Evolutionary conservation across 2,329 filamentous ascomycete species (phyloP).

Genomic region (Monosporascus ibericus): DNA sequence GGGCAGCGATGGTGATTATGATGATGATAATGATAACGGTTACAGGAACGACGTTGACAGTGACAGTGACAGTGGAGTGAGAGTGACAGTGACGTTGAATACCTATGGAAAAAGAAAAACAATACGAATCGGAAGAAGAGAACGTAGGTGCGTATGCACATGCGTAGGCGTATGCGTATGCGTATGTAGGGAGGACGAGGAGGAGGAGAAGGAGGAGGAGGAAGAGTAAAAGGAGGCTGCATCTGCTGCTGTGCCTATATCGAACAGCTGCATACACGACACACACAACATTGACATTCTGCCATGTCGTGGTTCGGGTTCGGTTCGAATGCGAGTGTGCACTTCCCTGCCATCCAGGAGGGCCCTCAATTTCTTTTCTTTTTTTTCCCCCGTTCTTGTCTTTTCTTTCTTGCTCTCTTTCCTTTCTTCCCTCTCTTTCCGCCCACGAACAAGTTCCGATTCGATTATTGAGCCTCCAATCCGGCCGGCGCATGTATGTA

Average conservation of each 20-base stretch:
- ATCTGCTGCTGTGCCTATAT: neutral
- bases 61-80: neutral
- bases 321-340: too few relatives aligned
- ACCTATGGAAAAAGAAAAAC: neutral
- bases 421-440: too few relatives aligned
- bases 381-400: too few relatives aligned
- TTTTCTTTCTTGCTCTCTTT: too few relatives aligned
- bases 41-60: neutral
- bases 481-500: neutral
- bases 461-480: too few relatives aligned
- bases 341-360: too few relatives aligned
- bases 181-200: neutral
- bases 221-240: neutral
- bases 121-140: neutral
- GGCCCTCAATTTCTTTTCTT: too few relatives aligned
- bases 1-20: neutral
- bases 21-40: neutral
- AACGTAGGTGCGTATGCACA: neutral
- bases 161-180: neutral
- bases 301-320: too few relatives aligned
- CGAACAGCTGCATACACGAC: neutral
- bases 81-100: neutral
- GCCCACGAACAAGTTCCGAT: too few relatives aligned
- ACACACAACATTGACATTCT: neutral
- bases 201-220: neutral